phyloP scores from a whole-genome alignment of 1,284 basidiomycete species.

The Volvariella volvacea region DNA sequence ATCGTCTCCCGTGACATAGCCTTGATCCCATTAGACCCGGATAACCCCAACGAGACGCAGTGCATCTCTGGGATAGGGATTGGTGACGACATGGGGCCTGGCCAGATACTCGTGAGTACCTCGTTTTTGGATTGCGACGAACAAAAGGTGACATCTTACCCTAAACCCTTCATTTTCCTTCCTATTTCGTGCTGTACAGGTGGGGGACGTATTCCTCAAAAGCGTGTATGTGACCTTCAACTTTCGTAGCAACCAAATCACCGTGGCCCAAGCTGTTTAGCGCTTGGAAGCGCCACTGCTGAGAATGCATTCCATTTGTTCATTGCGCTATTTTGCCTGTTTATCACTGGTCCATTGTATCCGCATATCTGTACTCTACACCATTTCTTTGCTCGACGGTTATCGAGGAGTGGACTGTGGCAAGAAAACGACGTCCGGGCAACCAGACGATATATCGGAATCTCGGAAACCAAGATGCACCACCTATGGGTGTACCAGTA shows the following conservation, averaged over 20 bases:
- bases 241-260: constrained; percentile 60
- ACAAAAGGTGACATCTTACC: too few species aligned
- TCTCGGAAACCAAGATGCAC: too few species aligned
- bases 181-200: constrained; percentile 19
- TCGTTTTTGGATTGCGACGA: too few species aligned
- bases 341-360: neutral
- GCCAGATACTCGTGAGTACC: constrained; percentile 63
- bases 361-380: neutral
- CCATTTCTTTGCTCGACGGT: too few species aligned
- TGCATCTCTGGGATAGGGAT: constrained; percentile 70
- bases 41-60: constrained; percentile 43
- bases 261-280: constrained; percentile 53
- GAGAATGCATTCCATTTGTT: constrained; percentile 19
- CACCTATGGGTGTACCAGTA: too few species aligned
- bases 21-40: constrained; percentile 53
- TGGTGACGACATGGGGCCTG: constrained; percentile 53
- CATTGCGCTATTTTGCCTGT: constrained; percentile 12
- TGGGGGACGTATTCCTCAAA: constrained; percentile 72
- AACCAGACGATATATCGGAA: too few species aligned
- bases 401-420: too few species aligned
- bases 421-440: too few species aligned
- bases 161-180: too few species aligned
- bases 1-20: constrained; percentile 63
- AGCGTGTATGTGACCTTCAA: constrained; percentile 77
- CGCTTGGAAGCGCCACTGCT: neutral